These are phyloP conservation scores for Fusarium pseudonygamai DNA, from an alignment of 2,329 filamentous ascomycete species.

Conservation along the genomic window DNA sequence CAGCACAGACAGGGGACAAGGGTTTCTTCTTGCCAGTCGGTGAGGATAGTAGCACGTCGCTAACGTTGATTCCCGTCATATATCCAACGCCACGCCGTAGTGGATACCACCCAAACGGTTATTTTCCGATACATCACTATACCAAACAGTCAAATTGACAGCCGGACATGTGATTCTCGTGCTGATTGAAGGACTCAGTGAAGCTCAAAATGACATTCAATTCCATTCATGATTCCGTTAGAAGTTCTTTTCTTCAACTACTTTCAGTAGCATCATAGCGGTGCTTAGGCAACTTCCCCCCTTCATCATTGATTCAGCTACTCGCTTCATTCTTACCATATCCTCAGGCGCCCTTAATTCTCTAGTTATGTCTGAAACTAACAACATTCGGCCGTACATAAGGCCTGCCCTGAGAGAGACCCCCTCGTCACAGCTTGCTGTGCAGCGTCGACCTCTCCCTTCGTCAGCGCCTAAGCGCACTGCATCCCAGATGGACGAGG, in stretches of 20 bases:
- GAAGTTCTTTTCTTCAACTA: not conserved
- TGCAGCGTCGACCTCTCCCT: not conserved
- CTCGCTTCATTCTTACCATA: not conserved
- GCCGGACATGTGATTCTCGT: not conserved
- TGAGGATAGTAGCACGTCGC: not conserved
- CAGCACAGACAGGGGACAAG: not conserved
- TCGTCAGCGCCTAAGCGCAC: not conserved
- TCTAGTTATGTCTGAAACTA: not conserved
- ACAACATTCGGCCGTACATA: not conserved
- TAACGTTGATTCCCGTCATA: not conserved
- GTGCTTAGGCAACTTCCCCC: not conserved
- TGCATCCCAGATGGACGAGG: not conserved
- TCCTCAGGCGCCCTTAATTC: accelerated
- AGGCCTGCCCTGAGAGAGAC: not conserved
- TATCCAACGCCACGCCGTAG: not conserved
- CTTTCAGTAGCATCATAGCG: not conserved
- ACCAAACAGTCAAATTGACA: not conserved
- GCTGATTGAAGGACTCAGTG: too few relatives aligned
- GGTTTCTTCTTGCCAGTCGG: not conserved
- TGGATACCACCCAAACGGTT: not conserved
- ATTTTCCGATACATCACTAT: not conserved
- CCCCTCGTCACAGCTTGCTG: not conserved
- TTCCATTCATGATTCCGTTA: not conserved
- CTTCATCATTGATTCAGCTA: too few relatives aligned
- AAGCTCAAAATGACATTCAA: not conserved